Evolutionary conservation across 2,329 filamentous ascomycete species (phyloP), one percentile per base, ranked within the genome.

Genomic region (Alternaria longipes): DNA sequence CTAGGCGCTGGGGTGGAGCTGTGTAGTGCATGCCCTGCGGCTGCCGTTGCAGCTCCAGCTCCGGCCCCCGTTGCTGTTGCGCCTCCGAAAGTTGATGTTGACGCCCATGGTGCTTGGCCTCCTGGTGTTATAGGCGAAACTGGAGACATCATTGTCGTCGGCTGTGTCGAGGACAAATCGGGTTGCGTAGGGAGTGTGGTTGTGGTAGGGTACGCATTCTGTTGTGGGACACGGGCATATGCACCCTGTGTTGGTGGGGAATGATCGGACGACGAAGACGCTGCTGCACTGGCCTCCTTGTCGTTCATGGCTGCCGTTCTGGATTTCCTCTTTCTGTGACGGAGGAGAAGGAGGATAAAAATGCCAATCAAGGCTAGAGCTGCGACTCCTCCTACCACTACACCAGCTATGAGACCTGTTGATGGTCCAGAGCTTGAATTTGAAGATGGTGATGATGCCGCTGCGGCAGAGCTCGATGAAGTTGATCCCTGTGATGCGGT

Each of bases 321-420:
- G 4, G 18, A 34, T 34, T 64, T 62, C 30, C 53, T 59, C 24
- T 55, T 60, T 16, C 58, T 52, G 20, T 65, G 54, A 6, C 59
- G 62, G 1, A 62, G 53, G 11, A 67, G 46, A 38, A 69, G 41
- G 34, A 63, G 56, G 12, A 67, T 24, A 24, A 65, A 54, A 46
- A 62, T 64, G 32, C 59, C 64, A 38, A 64, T 36, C 1, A 66
- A 34, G 3, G 52, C 54, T 12, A 66, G 50, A 24, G 56, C 59
- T n/a, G 62, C 62, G n/a, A 66, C 32, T 14, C 50, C 52, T 22
- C 62, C 62, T 45, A 66, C 54, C 16, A 60, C 62, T 8, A 58
- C 59, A 14, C 64, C 64, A 8, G 56, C 64, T 20, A 66, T 66
- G 22, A 64, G 56, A 18, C 62, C 59, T 7, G 59, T 38, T 9